Percentiles rank a stretch among this genome's conserved stretches.
phyloP scores from a whole-genome alignment of 768 basidiomycete genomes.

The Dacryopinax spathularia region DNA sequence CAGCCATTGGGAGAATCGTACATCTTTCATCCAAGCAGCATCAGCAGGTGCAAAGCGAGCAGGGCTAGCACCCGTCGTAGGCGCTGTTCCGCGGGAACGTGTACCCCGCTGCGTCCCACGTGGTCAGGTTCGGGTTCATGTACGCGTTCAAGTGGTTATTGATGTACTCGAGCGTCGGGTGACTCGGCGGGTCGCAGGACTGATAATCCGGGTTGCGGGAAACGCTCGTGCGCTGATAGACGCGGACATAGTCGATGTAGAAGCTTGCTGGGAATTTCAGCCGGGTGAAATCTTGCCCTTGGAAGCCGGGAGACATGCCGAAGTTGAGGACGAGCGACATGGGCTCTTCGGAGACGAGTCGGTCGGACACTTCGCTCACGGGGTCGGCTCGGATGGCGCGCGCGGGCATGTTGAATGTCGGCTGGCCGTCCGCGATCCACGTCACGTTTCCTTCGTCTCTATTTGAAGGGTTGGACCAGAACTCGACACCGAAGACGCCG shows the following conservation, averaged over 20 bases:
- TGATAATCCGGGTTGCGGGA: slow-evolving; percentile 20
- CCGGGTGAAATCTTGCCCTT: slow-evolving; percentile 52
- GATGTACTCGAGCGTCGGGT: slow-evolving; percentile 25
- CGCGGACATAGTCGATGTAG: slow-evolving; percentile 79
- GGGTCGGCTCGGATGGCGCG: slow-evolving; percentile 20
- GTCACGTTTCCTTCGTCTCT: slow-evolving; percentile 21
- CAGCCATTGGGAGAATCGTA: background rate
- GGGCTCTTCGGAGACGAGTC: slow-evolving; percentile 27
- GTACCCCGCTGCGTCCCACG: slow-evolving; percentile 23
- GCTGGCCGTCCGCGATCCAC: slow-evolving; percentile 21
- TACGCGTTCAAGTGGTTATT: slow-evolving; percentile 19
- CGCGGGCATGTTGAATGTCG: slow-evolving; percentile 20
- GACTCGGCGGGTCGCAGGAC: slow-evolving; percentile 23
- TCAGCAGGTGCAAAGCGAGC: background rate
- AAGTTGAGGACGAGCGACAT: slow-evolving; percentile 34
- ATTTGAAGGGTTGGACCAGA: slow-evolving; percentile 21
- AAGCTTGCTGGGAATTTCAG: slow-evolving; percentile 65
- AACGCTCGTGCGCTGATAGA: slow-evolving; percentile 50
- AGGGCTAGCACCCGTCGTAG: background rate
- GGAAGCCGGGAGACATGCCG: slow-evolving; percentile 67
- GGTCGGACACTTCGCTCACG: slow-evolving; percentile 18
- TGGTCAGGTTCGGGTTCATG: slow-evolving; percentile 21
- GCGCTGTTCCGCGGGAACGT: slow-evolving; percentile 21
- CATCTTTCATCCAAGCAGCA: background rate
- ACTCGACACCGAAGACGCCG: slow-evolving; percentile 31